A percentile compares a stretch with the other conserved stretches of the same genome.
Evolutionary conservation across 78 protist genomes (phyloP).

Genomic region (Dictyostelium capitatum): DNA sequence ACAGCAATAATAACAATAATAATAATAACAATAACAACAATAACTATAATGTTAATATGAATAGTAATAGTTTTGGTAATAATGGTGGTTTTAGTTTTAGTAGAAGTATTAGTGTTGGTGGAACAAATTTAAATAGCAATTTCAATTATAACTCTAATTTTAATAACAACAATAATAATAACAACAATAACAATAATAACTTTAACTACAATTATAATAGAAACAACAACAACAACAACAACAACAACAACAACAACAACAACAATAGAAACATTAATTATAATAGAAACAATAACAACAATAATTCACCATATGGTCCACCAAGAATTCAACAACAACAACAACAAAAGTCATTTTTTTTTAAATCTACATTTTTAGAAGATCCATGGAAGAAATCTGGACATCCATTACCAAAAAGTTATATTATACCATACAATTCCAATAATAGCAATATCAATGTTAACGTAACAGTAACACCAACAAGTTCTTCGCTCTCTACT

Average conservation of each 20-base stretch:
- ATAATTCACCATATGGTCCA: no score
- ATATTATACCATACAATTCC: not conserved
- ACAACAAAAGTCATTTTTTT: constrained; percentile 11
- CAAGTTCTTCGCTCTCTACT: not conserved
- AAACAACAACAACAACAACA: not conserved
- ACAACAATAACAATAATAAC: not conserved
- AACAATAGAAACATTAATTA: not conserved
- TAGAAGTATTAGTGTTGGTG: not conserved
- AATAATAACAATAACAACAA: not conserved
- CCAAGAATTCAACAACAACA: not conserved
- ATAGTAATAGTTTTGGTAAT: not conserved
- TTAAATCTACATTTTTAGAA: constrained; percentile 32
- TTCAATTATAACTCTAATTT: not conserved
- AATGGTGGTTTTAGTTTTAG: not conserved
- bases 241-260: no score
- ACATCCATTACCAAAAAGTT: not conserved
- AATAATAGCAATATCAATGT: not conserved
- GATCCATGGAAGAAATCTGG: constrained; percentile 39
- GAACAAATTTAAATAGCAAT: not conserved
- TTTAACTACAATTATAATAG: not conserved
- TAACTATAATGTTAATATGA: not conserved
- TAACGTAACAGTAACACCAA: not conserved
- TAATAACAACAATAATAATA: not conserved
- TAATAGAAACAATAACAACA: not conserved
- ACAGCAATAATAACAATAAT: not conserved